These are phyloP conservation scores for Tolypocladium amazonense DNA, from an alignment of 2,329 filamentous ascomycete species.

Conservation along the genomic window DNA sequence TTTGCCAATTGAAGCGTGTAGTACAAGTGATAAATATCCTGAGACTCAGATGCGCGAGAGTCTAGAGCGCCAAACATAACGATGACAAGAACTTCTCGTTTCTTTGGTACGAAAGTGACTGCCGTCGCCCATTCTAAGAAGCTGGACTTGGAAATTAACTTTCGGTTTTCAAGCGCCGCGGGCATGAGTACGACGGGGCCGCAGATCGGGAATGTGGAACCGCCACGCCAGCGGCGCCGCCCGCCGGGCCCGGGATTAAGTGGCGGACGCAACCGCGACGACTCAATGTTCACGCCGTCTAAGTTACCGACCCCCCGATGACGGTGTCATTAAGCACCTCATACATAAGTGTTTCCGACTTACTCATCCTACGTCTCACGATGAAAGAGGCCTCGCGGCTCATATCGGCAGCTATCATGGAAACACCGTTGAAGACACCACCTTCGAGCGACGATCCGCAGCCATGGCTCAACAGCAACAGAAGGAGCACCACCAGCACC, in stretches of 20 bases:
- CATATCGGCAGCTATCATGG: not conserved
- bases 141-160: not conserved
- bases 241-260: not conserved
- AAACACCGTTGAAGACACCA: not conserved
- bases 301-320: not conserved
- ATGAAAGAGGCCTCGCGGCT: not conserved
- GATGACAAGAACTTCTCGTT: too few species aligned
- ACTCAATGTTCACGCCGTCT: not conserved
- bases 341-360: not conserved
- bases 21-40: too few species aligned
- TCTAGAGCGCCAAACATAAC: too few species aligned
- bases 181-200: not conserved
- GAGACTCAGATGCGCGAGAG: too few species aligned
- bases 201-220: not conserved
- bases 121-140: too few species aligned
- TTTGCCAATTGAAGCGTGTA: too few species aligned
- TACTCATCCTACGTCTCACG: not conserved
- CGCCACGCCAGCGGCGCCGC: not conserved
- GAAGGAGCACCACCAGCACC: too few species aligned
- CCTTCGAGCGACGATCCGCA: not conserved
- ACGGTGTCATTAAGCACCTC: not conserved
- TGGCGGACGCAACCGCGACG: not conserved
- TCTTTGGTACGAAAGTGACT: too few species aligned
- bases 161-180: not conserved
- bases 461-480: not conserved